phyloP scores from a whole-genome alignment of 371 early-diverging fungal species.

The Rhizomucor pusillus region DNA sequence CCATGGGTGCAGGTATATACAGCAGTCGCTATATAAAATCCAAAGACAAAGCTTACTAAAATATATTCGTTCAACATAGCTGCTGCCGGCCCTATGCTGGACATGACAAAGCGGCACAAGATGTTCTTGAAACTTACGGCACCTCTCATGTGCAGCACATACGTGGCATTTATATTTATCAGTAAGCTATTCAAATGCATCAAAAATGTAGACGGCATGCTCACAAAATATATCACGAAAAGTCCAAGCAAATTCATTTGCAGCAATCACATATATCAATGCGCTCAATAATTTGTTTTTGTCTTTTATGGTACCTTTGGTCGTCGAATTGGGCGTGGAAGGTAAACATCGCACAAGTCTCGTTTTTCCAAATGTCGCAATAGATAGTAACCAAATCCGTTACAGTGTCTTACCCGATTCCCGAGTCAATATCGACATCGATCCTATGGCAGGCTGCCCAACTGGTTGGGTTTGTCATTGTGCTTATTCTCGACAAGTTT shows the following conservation, averaged over 20 bases:
- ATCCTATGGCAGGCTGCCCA: slow-evolving; percentile 40
- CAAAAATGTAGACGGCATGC: no score
- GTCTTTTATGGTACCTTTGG: slow-evolving; percentile 41
- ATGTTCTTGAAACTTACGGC: slow-evolving; percentile 44
- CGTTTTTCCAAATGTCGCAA: neutral
- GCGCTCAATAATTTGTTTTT: slow-evolving; percentile 34
- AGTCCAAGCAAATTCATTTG: slow-evolving; percentile 39
- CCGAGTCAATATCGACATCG: slow-evolving; percentile 38
- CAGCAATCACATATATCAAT: slow-evolving; percentile 35
- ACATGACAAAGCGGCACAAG: slow-evolving; percentile 53
- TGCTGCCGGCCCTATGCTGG: slow-evolving; percentile 48
- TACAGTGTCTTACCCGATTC: slow-evolving; percentile 14
- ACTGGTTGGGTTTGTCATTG: slow-evolving; percentile 29
- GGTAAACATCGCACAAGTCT: slow-evolving; percentile 16
- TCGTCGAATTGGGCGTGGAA: slow-evolving; percentile 43
- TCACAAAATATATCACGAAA: no score
- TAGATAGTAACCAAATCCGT: no score
- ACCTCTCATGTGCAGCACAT: slow-evolving; percentile 48
- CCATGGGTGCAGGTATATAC: slow-evolving; percentile 45
- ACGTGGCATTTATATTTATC: slow-evolving; percentile 51
- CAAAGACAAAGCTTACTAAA: neutral
- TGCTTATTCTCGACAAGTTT: slow-evolving; percentile 33
- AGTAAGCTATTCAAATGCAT: slow-evolving; percentile 18
- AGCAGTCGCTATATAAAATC: no score
- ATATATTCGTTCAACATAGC: slow-evolving; percentile 20